phyloP scores from a whole-genome alignment of 73 alveolate species.

The Tetrahymena elliotti region DNA sequence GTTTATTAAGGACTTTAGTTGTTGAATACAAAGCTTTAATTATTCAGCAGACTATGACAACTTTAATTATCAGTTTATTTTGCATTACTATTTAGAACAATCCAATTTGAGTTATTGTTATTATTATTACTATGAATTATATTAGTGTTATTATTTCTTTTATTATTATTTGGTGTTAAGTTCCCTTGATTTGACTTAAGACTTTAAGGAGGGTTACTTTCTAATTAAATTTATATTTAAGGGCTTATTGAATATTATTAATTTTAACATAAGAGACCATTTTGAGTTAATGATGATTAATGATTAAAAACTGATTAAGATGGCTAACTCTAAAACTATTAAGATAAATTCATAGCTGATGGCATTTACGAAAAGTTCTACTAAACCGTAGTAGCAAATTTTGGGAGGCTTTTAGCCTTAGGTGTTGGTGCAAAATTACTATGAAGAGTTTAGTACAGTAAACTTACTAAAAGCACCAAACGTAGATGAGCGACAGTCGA shows the following conservation, averaged over 20 bases:
- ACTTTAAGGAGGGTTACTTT: background rate
- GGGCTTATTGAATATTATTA: background rate
- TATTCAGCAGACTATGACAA: background rate
- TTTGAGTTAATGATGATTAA: background rate
- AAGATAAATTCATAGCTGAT: background rate
- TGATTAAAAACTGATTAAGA: background rate
- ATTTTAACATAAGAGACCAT: background rate
- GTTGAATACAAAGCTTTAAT: background rate
- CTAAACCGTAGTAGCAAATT: background rate
- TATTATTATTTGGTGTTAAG: background rate
- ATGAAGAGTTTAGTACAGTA: background rate
- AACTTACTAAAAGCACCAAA: background rate
- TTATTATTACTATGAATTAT: background rate
- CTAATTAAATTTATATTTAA: background rate
- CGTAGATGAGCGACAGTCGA: background rate
- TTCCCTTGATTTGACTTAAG: background rate
- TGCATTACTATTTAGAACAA: background rate
- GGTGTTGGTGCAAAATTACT: background rate
- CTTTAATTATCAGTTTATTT: background rate
- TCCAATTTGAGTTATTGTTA: background rate
- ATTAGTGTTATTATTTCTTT: too few species aligned
- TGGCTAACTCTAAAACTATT: background rate
- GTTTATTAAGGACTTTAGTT: background rate
- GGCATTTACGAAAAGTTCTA: background rate
- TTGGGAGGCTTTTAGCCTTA: background rate